Base-by-base conservation (phyloP, 164 flowering plant genomes). In the Magnolia kwangsiensis region DNA sequence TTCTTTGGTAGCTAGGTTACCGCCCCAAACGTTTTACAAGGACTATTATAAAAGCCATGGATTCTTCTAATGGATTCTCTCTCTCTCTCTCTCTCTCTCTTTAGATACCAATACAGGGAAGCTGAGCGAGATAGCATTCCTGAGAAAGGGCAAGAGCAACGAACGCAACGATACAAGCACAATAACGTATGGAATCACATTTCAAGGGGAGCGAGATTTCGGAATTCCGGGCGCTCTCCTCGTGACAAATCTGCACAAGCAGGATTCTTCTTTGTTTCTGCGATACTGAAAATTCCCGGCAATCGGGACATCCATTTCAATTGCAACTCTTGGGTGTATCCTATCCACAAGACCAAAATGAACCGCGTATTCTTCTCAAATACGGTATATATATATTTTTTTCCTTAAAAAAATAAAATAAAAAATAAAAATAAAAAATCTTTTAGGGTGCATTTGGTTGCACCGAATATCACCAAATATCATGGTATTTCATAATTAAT, bases 271-370 rank as follows among this genome's bases (percentile, higher is more conserved):
- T 85, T 87, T 3, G 69, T 64, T 7, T 74, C 64, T 63, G 85
- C 69, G 0, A 76, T 75, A 2, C 80, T 89, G 3, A 58, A 83
- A 69, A 59, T 72, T 67, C 45, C 73, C 11, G 45, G 63, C 23
- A 51, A 71, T 16, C 78, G 63, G 63, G 31, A 9, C 0, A 49
- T 87, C 71, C 88, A 85, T 61, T 88, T 89, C 24, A 83, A 85
- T 24, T 89, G 92, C 86, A 81, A 83, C 31, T 89, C 92, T 1
- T 88, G 90, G 92, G 81, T 89, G 2, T 88, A 88, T 68, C 92
- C 90, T 3, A 1, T 72, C 29, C 61, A 63, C 51, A 77, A 73
- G 29, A 83, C 87, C 11, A 76, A 78, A 19, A 4, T 77, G 8
- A 72, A 66, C 1, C 79, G 87, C 2, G 4, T 89, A 20, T 89